Evolutionary conservation across 202 grass and related monocot species (phyloP).

Genomic region (Bolboschoenoplectus hybrid): DNA sequence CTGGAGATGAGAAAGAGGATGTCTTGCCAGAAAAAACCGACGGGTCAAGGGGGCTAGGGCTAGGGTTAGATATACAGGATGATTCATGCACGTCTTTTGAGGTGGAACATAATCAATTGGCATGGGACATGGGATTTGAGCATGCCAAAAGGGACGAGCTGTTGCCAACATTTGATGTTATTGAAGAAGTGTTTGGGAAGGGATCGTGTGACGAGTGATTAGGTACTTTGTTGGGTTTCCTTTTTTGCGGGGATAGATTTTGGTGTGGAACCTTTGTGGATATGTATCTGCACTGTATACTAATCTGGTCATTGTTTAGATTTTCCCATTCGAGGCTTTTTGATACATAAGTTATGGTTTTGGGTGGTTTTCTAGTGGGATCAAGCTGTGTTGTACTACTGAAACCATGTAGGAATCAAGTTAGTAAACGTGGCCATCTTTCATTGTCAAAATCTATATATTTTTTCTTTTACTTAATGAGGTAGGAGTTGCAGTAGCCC

Average conservation of each 20-base stretch:
- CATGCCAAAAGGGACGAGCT: slow-evolving; percentile 58
- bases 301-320: slow-evolving; percentile 17
- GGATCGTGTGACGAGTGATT: slow-evolving; percentile 45
- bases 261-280: slow-evolving; percentile 14
- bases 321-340: slow-evolving; percentile 21
- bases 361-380: slow-evolving; percentile 10
- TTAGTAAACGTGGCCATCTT: neutral
- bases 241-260: slow-evolving; percentile 16
- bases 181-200: slow-evolving; percentile 85
- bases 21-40: slow-evolving; percentile 9
- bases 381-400: slow-evolving; percentile 8
- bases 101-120: slow-evolving; percentile 47
- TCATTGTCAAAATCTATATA: neutral
- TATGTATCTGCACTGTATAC: slow-evolving; percentile 24
- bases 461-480: neutral
- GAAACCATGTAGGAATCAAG: slow-evolving; percentile 1
- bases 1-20: slow-evolving; percentile 28
- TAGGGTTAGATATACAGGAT: slow-evolving; percentile 61
- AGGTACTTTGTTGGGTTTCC: slow-evolving; percentile 2
- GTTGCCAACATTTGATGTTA: slow-evolving; percentile 70
- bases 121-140: slow-evolving; percentile 56
- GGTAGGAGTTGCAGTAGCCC: neutral
- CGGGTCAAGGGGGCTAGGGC: neutral
- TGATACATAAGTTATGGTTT: neutral
- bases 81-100: slow-evolving; percentile 82